Evolutionary conservation across 768 basidiomycete species (phyloP).

Genomic region (Russula earlei): DNA sequence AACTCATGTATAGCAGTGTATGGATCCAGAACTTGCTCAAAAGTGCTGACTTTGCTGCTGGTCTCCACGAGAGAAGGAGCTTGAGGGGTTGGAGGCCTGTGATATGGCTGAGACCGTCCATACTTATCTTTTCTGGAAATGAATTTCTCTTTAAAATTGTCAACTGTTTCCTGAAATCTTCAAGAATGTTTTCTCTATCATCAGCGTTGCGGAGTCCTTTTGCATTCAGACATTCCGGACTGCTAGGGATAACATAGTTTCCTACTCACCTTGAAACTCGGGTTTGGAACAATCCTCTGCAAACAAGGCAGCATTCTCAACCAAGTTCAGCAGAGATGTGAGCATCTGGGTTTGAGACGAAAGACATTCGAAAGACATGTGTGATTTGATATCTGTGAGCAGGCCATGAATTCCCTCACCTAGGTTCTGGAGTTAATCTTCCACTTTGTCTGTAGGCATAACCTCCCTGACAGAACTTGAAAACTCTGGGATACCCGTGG

Average conservation of each 20-base stretch:
- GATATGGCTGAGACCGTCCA: neutral
- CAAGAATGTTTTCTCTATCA: neutral
- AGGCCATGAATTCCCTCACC: neutral
- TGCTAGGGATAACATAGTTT: neutral
- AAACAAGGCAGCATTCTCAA: constrained; percentile 7
- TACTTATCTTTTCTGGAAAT: neutral
- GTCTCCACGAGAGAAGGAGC: neutral
- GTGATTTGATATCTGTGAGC: neutral
- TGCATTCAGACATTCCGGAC: neutral
- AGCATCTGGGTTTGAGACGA: neutral
- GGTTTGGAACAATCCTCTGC: constrained; percentile 9
- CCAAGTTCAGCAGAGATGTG: neutral
- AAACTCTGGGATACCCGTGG: neutral
- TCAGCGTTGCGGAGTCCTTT: neutral
- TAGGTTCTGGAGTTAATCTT: neutral
- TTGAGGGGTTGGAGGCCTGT: neutral
- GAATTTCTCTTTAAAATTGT: constrained; percentile 4
- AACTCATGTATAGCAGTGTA: neutral
- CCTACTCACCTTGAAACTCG: neutral
- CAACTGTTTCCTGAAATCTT: neutral
- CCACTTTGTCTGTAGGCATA: neutral
- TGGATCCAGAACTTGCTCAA: neutral
- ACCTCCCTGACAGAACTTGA: neutral
- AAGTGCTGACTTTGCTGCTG: neutral
- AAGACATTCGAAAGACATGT: neutral